phyloP scores from a whole-genome alignment of 495 filamentous ascomycete species.

The Penicillium macrosclerotiorum region DNA sequence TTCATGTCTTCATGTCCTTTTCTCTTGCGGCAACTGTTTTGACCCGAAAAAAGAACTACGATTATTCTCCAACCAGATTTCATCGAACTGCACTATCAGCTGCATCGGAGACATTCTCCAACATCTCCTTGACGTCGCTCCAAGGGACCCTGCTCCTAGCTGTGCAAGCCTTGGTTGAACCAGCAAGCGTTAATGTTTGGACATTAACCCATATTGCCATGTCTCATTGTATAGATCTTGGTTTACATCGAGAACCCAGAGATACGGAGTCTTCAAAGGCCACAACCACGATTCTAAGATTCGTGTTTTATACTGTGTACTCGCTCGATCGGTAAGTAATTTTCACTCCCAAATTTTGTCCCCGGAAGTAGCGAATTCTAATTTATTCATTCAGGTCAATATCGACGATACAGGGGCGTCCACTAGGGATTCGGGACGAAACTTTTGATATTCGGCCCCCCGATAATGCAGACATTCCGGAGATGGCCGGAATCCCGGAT shows the following conservation, averaged over 20 bases:
- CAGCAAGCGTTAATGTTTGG: conserved; percentile 24
- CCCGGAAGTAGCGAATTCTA: background rate
- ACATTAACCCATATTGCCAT: conserved; percentile 24
- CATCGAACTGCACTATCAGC: conserved; percentile 20
- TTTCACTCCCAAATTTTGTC: too few species aligned
- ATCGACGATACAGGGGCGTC: conserved; percentile 27
- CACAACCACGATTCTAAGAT: conserved; percentile 8
- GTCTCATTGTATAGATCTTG: conserved; percentile 26
- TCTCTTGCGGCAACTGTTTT: conserved; percentile 22
- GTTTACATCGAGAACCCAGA: conserved; percentile 21
- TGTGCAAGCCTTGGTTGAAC: conserved; percentile 18
- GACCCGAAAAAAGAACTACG: conserved; percentile 24
- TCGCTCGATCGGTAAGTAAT: conserved; percentile 23
- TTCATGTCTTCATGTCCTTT: conserved; percentile 23
- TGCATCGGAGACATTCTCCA: conserved; percentile 19
- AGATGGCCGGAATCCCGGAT: conserved; percentile 2
- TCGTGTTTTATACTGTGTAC: conserved; percentile 25
- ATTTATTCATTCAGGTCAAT: conserved; percentile 19
- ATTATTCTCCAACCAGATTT: conserved; percentile 18
- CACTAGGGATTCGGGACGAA: conserved; percentile 27
- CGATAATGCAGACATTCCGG: background rate
- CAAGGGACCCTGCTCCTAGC: conserved; percentile 19
- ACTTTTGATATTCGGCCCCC: conserved; percentile 22
- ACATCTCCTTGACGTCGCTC: conserved; percentile 16
- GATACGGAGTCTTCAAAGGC: conserved; percentile 5